Conservation (phyloP, 2,329 filamentous ascomycete genomes). For the Fusarium sp. region DNA sequence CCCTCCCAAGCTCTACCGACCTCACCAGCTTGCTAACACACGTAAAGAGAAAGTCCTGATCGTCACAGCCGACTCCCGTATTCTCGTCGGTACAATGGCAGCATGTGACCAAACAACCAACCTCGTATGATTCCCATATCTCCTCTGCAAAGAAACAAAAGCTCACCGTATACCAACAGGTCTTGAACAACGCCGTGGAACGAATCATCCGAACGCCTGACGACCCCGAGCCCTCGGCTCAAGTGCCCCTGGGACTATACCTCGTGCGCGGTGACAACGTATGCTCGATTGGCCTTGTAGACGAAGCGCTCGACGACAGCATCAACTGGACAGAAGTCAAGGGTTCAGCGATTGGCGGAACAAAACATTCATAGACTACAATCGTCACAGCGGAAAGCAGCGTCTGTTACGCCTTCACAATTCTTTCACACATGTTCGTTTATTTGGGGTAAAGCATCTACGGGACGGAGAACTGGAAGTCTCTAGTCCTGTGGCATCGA, state of each 20-base stretch:
- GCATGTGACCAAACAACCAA: conserved; percentile 94
- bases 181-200: conserved; percentile 85
- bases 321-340: conserved; percentile 95
- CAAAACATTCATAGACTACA: conserved; percentile 73
- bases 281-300: conserved; percentile 86
- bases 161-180: conserved; percentile 57
- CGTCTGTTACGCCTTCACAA: neutral
- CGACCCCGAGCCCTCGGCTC: conserved; percentile 81
- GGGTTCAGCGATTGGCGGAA: conserved; percentile 83
- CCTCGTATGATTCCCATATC: conserved; percentile 61
- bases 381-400: conserved; percentile 6
- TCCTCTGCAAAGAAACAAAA: neutral
- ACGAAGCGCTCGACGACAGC: conserved; percentile 86
- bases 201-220: conserved; percentile 89
- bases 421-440: conserved; percentile 21
- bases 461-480: conserved; percentile 14
- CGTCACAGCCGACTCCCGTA: conserved; percentile 91
- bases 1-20: conserved; percentile 13
- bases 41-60: conserved; percentile 86
- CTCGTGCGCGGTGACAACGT: conserved; percentile 96
- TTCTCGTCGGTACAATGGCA: conserved; percentile 82
- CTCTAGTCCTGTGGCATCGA: conserved; percentile 26
- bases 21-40: conserved; percentile 10
- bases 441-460: conserved; percentile 36
- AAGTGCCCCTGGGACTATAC: conserved; percentile 88